A percentile compares a stretch with the other conserved stretches of the same genome.
Conservation (phyloP, 2,329 filamentous ascomycete genomes). For the Niveomyces coronatus region DNA sequence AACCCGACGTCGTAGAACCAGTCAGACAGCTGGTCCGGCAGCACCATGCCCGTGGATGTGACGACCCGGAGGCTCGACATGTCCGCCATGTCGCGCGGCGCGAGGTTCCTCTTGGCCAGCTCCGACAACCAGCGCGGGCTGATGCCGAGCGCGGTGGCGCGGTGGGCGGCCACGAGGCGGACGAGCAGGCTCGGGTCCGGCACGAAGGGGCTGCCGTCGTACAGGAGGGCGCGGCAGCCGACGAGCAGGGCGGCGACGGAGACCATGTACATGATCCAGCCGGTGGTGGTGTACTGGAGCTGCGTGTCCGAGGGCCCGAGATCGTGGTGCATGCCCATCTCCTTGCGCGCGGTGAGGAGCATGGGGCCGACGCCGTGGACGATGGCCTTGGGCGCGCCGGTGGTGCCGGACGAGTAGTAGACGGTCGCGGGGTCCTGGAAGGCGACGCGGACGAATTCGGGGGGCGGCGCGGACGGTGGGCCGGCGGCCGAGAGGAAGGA, state of each 20-base stretch:
- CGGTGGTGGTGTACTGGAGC: conserved; percentile 55
- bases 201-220: conserved; percentile 73
- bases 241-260: conserved; percentile 47
- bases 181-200: conserved; percentile 57
- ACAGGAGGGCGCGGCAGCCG: conserved; percentile 57
- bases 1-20: conserved; percentile 70
- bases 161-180: conserved; percentile 49
- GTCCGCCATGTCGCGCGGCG: conserved; percentile 52
- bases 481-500: conserved; percentile 31
- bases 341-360: conserved; percentile 46
- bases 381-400: conserved; percentile 76
- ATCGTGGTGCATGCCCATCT: conserved; percentile 43
- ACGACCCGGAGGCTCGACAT: conserved; percentile 52
- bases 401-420: conserved; percentile 73
- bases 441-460: conserved; percentile 47
- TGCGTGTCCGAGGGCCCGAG: conserved; percentile 28
- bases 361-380: conserved; percentile 64
- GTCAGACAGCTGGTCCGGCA: conserved; percentile 65
- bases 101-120: conserved; percentile 52
- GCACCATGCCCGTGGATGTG: conserved; percentile 70
- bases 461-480: conserved; percentile 20
- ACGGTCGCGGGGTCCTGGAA: conserved; percentile 71
- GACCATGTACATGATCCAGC: conserved; percentile 82
- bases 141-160: conserved; percentile 62
- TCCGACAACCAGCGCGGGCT: conserved; percentile 71